Conservation (phyloP, 1,139 yeast species). For the Magnusiomyces ingens region DNA sequence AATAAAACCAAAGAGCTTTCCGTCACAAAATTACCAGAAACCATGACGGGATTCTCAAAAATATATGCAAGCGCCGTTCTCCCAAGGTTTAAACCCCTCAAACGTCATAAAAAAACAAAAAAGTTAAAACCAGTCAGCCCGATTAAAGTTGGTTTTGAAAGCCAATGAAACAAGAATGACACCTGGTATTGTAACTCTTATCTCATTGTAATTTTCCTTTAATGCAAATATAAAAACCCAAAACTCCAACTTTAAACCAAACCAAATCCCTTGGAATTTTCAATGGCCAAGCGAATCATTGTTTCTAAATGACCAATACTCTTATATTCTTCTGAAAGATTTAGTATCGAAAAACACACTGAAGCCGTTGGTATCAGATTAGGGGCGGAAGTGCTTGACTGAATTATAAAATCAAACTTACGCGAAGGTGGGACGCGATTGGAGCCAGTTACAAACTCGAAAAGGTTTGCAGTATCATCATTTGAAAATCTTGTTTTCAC, state of each 20-base stretch:
- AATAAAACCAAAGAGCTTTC: too few relatives aligned
- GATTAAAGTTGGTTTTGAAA: too few relatives aligned
- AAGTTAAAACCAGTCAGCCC: too few relatives aligned
- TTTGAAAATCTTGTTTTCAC: constrained; percentile 19
- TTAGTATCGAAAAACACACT: constrained; percentile 25
- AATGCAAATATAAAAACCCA: too few relatives aligned
- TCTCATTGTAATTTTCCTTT: too few relatives aligned
- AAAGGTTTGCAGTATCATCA: constrained; percentile 18
- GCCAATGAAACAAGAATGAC: too few relatives aligned
- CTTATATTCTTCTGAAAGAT: constrained; percentile 24
- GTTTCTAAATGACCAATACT: constrained; percentile 17
- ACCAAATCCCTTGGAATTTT: constrained; percentile 29
- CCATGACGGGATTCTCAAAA: too few relatives aligned
- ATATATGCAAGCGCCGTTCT: too few relatives aligned
- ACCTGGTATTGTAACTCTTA: too few relatives aligned
- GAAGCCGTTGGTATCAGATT: constrained; percentile 26
- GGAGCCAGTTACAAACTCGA: constrained; percentile 30
- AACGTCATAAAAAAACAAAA: too few relatives aligned
- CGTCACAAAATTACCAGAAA: too few relatives aligned
- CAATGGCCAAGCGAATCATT: constrained; percentile 23
- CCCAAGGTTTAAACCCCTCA: too few relatives aligned
- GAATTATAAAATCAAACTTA: constrained; percentile 1
- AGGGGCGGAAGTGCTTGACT: neutral
- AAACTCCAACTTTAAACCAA: constrained; percentile 16
- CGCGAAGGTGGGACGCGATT: constrained; percentile 26